Percentiles rank a stretch among this genome's conserved stretches.
These are phyloP conservation scores for Brassica hybrid DNA, from an alignment of 441 rosid species.

Conservation along the genomic window DNA sequence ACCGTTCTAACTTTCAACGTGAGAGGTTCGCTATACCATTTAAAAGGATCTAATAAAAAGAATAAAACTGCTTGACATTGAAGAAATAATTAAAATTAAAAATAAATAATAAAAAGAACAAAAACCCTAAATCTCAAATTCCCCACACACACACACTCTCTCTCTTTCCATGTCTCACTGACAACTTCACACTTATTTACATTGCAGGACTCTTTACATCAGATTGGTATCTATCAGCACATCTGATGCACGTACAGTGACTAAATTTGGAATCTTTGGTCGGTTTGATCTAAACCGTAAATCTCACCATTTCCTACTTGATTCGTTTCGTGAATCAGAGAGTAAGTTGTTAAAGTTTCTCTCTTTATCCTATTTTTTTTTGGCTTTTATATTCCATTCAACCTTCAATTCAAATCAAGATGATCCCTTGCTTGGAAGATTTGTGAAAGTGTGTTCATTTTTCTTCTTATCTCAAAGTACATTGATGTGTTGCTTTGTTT, in stretches of 20 bases:
- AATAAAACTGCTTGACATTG: too few relatives aligned
- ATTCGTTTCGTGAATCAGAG: constrained; percentile 33
- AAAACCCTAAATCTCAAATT: constrained; percentile 32
- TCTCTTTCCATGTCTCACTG: constrained; percentile 31
- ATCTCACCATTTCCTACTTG: constrained; percentile 23
- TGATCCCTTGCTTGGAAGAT: constrained; percentile 44
- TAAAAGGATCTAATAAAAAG: too few relatives aligned
- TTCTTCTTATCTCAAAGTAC: not conserved
- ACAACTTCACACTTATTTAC: constrained; percentile 21
- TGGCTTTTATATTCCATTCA: not conserved
- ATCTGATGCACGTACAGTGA: constrained; percentile 11
- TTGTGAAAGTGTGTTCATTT: constrained; percentile 21
- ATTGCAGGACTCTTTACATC: not conserved
- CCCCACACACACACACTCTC: constrained; percentile 10
- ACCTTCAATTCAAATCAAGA: not conserved
- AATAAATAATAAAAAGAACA: not conserved
- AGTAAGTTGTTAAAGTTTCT: too few relatives aligned
- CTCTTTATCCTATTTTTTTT: constrained; percentile 15
- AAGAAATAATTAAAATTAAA: not conserved
- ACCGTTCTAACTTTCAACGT: too few relatives aligned
- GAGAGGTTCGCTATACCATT: too few relatives aligned
- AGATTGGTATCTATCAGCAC: not conserved
- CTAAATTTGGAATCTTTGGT: not conserved
- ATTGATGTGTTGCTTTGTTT: constrained; percentile 11
- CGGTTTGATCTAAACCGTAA: constrained; percentile 15